These are phyloP conservation scores for Aristolochia contorta DNA, from an alignment of 164 flowering plant species.

Conservation along the genomic window DNA sequence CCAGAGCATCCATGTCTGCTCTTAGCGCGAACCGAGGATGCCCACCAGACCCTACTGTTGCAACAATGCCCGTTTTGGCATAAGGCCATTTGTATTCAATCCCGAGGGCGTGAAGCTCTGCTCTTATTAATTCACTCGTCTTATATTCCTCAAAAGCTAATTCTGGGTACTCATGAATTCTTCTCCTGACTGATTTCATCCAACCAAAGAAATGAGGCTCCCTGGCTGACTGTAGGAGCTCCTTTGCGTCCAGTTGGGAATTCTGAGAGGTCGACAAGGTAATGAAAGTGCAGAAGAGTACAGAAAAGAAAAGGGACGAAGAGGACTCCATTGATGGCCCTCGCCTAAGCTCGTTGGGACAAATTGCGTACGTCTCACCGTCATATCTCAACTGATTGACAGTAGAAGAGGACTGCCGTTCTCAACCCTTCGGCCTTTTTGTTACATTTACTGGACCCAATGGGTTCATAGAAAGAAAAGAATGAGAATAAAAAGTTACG, in stretches of 20 bases:
- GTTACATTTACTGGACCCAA: too few relatives aligned
- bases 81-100: slow-evolving; percentile 54
- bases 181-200: slow-evolving; percentile 50
- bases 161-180: slow-evolving; percentile 63
- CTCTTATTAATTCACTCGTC: slow-evolving; percentile 49
- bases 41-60: slow-evolving; percentile 47
- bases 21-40: slow-evolving; percentile 47
- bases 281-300: neutral
- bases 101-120: slow-evolving; percentile 58
- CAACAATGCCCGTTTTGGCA: slow-evolving; percentile 67
- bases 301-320: neutral
- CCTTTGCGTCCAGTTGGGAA: slow-evolving; percentile 7
- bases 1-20: slow-evolving; percentile 94
- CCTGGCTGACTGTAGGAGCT: slow-evolving; percentile 41
- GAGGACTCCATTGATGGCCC: neutral
- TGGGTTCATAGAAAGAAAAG: too few relatives aligned
- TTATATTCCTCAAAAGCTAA: slow-evolving; percentile 51
- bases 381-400: neutral
- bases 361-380: neutral
- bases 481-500: too few relatives aligned
- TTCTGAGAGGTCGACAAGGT: slow-evolving; percentile 6
- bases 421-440: too few relatives aligned
- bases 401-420: too few relatives aligned
- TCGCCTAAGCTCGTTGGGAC: neutral
- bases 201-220: slow-evolving; percentile 43